These are phyloP conservation scores for Apiospora saccharicola DNA, from an alignment of 2,329 filamentous ascomycete genomes.

Conservation along the genomic window DNA sequence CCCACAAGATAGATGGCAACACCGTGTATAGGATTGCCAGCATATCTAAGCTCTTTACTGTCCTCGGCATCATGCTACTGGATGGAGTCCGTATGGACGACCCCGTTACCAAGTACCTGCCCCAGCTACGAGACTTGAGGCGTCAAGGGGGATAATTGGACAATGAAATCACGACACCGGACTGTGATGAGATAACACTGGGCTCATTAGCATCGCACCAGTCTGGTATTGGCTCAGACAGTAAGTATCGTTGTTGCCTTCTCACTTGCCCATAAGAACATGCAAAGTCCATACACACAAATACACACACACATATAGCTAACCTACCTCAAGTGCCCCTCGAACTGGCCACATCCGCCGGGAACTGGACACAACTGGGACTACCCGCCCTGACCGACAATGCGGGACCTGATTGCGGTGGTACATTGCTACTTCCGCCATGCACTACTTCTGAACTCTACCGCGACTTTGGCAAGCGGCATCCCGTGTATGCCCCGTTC, in stretches of 20 bases:
- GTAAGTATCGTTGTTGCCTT: conserved; percentile 31
- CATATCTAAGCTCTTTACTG: conserved; percentile 43
- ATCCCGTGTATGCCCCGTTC: conserved; percentile 41
- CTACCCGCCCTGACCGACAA: background rate
- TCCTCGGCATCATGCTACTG: conserved; percentile 40
- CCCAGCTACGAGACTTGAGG: conserved; percentile 35
- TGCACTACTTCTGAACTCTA: conserved; percentile 7
- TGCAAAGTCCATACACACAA: background rate
- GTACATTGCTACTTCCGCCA: background rate
- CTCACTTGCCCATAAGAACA: background rate
- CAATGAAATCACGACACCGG: conserved; percentile 36
- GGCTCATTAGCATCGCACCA: conserved; percentile 42
- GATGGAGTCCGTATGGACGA: conserved; percentile 41
- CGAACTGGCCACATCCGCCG: background rate
- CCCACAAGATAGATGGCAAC: conserved; percentile 36
- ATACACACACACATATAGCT: background rate
- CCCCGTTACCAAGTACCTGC: conserved; percentile 33
- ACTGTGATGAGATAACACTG: conserved; percentile 38
- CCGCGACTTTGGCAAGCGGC: conserved; percentile 25
- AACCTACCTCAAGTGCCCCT: background rate
- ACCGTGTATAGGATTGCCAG: conserved; percentile 43
- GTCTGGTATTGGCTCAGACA: conserved; percentile 41
- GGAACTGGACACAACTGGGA: background rate
- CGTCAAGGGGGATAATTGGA: conserved; percentile 15
- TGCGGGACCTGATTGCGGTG: conserved; percentile 10